Evolutionary conservation across 2,329 filamentous ascomycete genomes (phyloP).

Genomic region (Penicillium sp.): DNA sequence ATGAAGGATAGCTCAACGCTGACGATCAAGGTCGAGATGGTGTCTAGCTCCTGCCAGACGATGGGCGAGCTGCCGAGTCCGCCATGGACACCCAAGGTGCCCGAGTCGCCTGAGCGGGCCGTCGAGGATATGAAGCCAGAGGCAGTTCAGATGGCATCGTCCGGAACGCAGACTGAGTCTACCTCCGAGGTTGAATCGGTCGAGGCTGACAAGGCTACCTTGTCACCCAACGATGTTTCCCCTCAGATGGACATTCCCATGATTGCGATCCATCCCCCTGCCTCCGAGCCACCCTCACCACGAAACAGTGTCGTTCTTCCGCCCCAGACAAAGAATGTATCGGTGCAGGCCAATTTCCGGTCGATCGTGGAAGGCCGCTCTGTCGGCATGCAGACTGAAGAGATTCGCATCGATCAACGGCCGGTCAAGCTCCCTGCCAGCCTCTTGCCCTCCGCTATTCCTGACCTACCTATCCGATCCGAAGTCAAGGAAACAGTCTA

Average conservation of each 20-base stretch:
- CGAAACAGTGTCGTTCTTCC: constrained; percentile 74
- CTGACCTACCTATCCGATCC: constrained; percentile 48
- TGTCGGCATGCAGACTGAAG: constrained; percentile 79
- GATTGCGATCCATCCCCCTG: constrained; percentile 89
- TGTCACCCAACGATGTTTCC: constrained; percentile 18
- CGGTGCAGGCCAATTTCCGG: constrained; percentile 72
- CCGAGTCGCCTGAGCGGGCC: constrained; percentile 19
- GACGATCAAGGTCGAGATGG: constrained; percentile 38
- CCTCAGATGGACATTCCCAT: constrained; percentile 66
- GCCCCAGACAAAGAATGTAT: constrained; percentile 76
- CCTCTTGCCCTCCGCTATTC: constrained; percentile 75
- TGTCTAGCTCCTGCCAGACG: constrained; percentile 49
- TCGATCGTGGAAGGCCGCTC: constrained; percentile 52
- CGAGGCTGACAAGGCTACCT: constrained; percentile 17
- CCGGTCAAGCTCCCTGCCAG: constrained; percentile 74
- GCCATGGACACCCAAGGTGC: constrained; percentile 37
- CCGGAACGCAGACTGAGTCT: constrained; percentile 41
- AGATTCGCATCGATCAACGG: constrained; percentile 80
- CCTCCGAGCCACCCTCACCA: constrained; percentile 78
- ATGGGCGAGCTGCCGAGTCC: constrained; percentile 40
- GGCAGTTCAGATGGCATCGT: constrained; percentile 28
- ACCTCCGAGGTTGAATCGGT: constrained; percentile 9
- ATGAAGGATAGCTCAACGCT: constrained; percentile 36
- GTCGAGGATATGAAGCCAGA: constrained; percentile 11
- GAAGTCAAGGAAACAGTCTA: constrained; percentile 31